phyloP scores from a whole-genome alignment of 495 filamentous ascomycete genomes.

The Cercophora sp. region DNA sequence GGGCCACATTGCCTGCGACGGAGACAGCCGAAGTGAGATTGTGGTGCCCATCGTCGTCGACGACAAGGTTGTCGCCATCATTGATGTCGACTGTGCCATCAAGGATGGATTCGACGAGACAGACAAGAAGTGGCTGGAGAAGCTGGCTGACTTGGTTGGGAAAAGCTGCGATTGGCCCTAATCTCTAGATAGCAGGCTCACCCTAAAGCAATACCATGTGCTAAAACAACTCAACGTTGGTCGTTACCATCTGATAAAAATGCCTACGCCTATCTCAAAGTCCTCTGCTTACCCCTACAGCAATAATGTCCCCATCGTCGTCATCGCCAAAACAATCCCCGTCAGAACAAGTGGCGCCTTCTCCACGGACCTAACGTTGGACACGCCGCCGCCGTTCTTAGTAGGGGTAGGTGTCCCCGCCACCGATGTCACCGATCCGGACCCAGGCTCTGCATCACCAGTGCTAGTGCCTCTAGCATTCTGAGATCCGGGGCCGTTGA shows the following conservation, averaged over 20 bases:
- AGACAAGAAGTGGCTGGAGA: slow-evolving; percentile 66
- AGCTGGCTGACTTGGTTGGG: slow-evolving; percentile 61
- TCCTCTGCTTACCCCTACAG: too few relatives aligned
- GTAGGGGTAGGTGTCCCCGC: slow-evolving; percentile 31
- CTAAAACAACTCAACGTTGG: too few relatives aligned
- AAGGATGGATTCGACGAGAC: slow-evolving; percentile 69
- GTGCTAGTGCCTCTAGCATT: slow-evolving; percentile 57
- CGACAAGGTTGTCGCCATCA: slow-evolving; percentile 67
- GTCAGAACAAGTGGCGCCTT: slow-evolving; percentile 53
- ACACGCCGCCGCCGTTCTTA: slow-evolving; percentile 34
- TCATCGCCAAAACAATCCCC: slow-evolving; percentile 53
- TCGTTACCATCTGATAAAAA: too few relatives aligned
- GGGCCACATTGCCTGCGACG: slow-evolving; percentile 90
- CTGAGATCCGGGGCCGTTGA: slow-evolving; percentile 69
- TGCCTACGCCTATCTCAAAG: too few relatives aligned
- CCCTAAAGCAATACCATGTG: too few relatives aligned
- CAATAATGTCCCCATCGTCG: slow-evolving; percentile 61
- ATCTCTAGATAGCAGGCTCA: too few relatives aligned
- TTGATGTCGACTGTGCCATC: slow-evolving; percentile 80
- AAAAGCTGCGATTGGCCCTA: slow-evolving; percentile 69
- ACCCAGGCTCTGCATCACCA: slow-evolving; percentile 59
- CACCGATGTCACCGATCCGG: slow-evolving; percentile 47
- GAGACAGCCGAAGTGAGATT: slow-evolving; percentile 78
- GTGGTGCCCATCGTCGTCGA: slow-evolving; percentile 72
- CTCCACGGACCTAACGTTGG: slow-evolving; percentile 44